A percentile compares a stretch with the other conserved stretches of the same genome.
These are phyloP conservation scores for Boletus fagicola DNA, from an alignment of 768 basidiomycete species.

Conservation along the genomic window DNA sequence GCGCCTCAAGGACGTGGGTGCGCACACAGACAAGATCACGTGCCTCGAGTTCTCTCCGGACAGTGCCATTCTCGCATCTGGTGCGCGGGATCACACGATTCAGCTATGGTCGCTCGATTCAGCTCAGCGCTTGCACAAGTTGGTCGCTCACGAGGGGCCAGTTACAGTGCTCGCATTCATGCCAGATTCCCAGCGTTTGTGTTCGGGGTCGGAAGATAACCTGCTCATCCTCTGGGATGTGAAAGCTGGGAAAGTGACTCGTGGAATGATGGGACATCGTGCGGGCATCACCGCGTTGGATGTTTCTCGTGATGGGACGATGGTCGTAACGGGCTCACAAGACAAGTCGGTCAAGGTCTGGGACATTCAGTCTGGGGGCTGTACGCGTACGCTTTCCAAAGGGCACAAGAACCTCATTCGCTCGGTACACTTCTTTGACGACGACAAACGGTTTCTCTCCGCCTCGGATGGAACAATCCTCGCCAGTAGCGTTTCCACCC, in stretches of 20 bases:
- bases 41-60: slow-evolving; percentile 15
- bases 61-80: slow-evolving; percentile 8
- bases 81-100: slow-evolving; percentile 9
- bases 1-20: slow-evolving; percentile 4
- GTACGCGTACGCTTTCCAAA: slow-evolving; percentile 7
- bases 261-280: slow-evolving; percentile 19
- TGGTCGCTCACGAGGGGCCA: slow-evolving; percentile 9
- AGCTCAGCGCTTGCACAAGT: slow-evolving; percentile 1
- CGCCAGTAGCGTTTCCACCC: neutral
- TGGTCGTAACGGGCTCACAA: slow-evolving; percentile 17
- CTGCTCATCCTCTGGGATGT: slow-evolving; percentile 19
- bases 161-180: slow-evolving; percentile 16
- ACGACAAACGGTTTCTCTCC: slow-evolving; percentile 6
- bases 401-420: slow-evolving; percentile 1
- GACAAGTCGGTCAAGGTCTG: slow-evolving; percentile 23
- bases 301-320: slow-evolving; percentile 17
- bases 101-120: slow-evolving; percentile 18
- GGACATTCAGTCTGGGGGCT: slow-evolving; percentile 10
- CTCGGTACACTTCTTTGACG: slow-evolving; percentile 10
- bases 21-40: slow-evolving; percentile 5
- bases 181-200: slow-evolving; percentile 12
- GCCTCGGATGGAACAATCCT: slow-evolving; percentile 3
- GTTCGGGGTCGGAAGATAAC: slow-evolving; percentile 21
- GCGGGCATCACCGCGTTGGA: slow-evolving; percentile 1
- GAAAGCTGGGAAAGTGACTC: neutral